Percentiles rank a stretch among this genome's conserved stretches.
Evolutionary conservation across 495 filamentous ascomycete genomes (phyloP).

Genomic region (Barbatosphaeria neglecta): DNA sequence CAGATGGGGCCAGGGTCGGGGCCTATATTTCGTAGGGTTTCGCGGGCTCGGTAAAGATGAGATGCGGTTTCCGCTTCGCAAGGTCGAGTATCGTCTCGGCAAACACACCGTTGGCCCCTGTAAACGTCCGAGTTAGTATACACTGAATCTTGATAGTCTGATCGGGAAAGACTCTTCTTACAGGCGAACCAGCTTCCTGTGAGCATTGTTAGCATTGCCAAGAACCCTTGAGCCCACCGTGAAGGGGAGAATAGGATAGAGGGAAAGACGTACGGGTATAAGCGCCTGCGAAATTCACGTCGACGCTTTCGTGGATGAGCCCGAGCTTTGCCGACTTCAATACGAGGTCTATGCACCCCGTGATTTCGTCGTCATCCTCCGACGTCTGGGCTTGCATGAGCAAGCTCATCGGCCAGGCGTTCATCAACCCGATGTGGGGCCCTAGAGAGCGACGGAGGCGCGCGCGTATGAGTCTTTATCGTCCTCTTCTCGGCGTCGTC

Average conservation of each 20-base stretch:
- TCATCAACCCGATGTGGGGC: slow-evolving; percentile 63
- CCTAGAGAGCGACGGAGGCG: slow-evolving; percentile 13
- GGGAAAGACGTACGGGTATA: slow-evolving; percentile 57
- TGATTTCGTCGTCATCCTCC: slow-evolving; percentile 78
- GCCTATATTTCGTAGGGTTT: slow-evolving; percentile 27
- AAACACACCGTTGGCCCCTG: slow-evolving; percentile 90
- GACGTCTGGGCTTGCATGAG: slow-evolving; percentile 84
- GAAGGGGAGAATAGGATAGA: too few relatives aligned
- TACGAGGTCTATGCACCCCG: slow-evolving; percentile 56
- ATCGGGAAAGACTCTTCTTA: not conserved
- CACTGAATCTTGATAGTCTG: too few relatives aligned
- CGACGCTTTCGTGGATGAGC: slow-evolving; percentile 82
- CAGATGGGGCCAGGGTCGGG: too few relatives aligned
- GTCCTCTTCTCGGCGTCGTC: too few relatives aligned
- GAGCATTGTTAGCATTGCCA: slow-evolving; percentile 15
- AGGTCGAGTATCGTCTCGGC: slow-evolving; percentile 87
- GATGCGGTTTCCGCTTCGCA: slow-evolving; percentile 70
- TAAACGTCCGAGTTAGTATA: not conserved
- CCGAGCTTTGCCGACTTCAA: slow-evolving; percentile 61
- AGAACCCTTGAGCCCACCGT: not conserved
- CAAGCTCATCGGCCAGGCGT: slow-evolving; percentile 97
- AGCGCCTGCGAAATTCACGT: slow-evolving; percentile 59
- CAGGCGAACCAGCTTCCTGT: slow-evolving; percentile 83
- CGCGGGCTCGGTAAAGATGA: slow-evolving; percentile 65
- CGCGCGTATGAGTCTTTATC: not conserved